A percentile compares a stretch with the other conserved stretches of the same genome.
phyloP scores from a whole-genome alignment of 441 rosid species.

The Pelargonium hybrid region DNA sequence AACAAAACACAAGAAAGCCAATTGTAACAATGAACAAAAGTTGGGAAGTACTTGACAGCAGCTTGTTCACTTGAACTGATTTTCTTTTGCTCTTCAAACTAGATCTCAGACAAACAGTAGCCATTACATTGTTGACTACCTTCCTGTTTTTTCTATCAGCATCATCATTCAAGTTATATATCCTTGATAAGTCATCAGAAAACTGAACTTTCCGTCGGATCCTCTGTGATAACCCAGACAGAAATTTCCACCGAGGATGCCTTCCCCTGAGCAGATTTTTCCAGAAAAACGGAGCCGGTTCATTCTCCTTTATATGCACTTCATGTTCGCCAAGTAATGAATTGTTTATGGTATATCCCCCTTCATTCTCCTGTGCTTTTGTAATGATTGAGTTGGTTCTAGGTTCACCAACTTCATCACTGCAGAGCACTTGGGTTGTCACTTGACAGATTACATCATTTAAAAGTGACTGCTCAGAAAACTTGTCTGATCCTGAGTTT shows the following conservation, averaged over 20 bases:
- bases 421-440: conserved; percentile 35
- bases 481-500: conserved; percentile 19
- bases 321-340: conserved; percentile 54
- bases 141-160: background rate
- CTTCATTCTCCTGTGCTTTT: conserved; percentile 48
- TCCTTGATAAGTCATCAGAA: conserved; percentile 25
- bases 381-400: conserved; percentile 27
- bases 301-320: conserved; percentile 36
- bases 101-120: background rate
- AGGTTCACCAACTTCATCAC: conserved; percentile 26
- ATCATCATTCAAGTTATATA: conserved; percentile 13
- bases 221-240: conserved; percentile 42
- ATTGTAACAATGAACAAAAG: background rate
- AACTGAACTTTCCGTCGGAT: conserved; percentile 49
- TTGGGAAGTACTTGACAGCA: background rate
- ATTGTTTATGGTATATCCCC: conserved; percentile 35
- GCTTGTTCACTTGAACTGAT: background rate
- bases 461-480: conserved; percentile 28
- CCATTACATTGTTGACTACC: background rate
- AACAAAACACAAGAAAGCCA: background rate
- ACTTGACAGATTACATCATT: conserved; percentile 44
- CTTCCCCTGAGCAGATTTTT: conserved; percentile 45
- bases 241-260: conserved; percentile 58
- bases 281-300: conserved; percentile 59
- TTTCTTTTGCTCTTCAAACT: background rate